These are phyloP conservation scores for Penicillium sp. DNA, from an alignment of 2,329 filamentous ascomycete species.

Conservation along the genomic window DNA sequence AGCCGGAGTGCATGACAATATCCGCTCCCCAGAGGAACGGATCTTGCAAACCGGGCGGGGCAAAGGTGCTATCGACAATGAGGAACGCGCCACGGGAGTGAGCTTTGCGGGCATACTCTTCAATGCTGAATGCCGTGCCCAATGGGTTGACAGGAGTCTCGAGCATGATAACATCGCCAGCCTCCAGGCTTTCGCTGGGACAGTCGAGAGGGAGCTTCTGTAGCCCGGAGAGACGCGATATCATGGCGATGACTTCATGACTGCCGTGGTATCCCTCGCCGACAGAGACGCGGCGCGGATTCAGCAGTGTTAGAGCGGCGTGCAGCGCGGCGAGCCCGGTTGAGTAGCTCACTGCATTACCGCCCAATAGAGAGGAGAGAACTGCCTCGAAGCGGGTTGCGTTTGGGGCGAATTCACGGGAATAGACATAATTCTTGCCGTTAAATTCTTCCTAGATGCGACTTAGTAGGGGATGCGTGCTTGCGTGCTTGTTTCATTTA, in stretches of 20 bases:
- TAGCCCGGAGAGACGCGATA: conserved; percentile 73
- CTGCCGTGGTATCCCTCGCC: conserved; percentile 88
- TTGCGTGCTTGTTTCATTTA: neutral
- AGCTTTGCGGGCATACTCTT: conserved; percentile 67
- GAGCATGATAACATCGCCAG: conserved; percentile 73
- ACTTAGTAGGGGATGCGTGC: neutral
- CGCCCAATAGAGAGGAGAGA: conserved; percentile 66
- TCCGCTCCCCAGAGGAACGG: conserved; percentile 79
- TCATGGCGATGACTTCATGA: conserved; percentile 75
- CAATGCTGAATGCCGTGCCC: conserved; percentile 72
- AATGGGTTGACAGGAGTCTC: conserved; percentile 91
- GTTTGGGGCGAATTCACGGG: conserved; percentile 75
- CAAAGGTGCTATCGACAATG: conserved; percentile 85
- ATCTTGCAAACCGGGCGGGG: conserved; percentile 82
- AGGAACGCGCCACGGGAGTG: conserved; percentile 63
- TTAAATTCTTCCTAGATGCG: conserved; percentile 21
- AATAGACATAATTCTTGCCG: conserved; percentile 69
- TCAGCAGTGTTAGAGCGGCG: conserved; percentile 74
- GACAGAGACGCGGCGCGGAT: conserved; percentile 79
- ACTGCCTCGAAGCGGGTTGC: conserved; percentile 81
- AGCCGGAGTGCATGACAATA: conserved; percentile 86
- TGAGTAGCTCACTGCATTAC: conserved; percentile 70
- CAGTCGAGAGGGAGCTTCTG: conserved; percentile 70
- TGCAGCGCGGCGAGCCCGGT: conserved; percentile 87
- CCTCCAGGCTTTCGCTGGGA: conserved; percentile 60